A percentile compares a stretch with the other conserved stretches of the same genome.
phyloP scores from a whole-genome alignment of 371 early-diverging fungal genomes.

The Mortierella sp. region DNA sequence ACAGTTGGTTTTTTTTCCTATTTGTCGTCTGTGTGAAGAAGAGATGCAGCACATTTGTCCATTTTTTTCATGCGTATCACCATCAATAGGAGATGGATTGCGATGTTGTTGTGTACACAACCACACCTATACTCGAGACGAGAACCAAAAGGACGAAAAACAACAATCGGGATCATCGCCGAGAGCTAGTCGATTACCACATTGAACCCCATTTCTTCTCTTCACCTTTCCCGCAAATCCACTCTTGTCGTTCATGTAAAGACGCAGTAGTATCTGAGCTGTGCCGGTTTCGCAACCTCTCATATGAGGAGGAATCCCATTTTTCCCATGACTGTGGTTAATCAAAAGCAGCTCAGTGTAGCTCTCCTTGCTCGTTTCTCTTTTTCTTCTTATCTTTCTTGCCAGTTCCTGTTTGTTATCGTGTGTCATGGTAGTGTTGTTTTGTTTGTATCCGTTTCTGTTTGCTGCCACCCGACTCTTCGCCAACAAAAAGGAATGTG shows the following conservation, averaged over 20 bases:
- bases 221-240: not conserved
- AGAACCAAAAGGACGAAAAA: not conserved
- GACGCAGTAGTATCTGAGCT: conserved; percentile 2
- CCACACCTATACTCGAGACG: too few species aligned
- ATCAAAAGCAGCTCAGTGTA: not conserved
- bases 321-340: not conserved
- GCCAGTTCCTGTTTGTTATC: conserved; percentile 1
- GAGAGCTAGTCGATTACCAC: not conserved
- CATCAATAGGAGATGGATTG: not conserved
- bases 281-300: not conserved
- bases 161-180: not conserved
- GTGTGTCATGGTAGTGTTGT: not conserved
- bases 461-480: not conserved
- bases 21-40: not conserved
- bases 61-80: conserved; percentile 1
- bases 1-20: not conserved
- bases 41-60: not conserved
- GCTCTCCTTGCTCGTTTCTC: not conserved
- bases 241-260: not conserved
- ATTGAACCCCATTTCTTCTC: not conserved
- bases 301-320: not conserved
- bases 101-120: not conserved
- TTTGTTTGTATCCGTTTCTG: not conserved
- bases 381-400: not conserved
- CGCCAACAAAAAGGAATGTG: not conserved